Percentiles rank a stretch among this genome's conserved stretches.
Conservation (phyloP, 208 protist genomes). For the Trypanosoma avium region DNA sequence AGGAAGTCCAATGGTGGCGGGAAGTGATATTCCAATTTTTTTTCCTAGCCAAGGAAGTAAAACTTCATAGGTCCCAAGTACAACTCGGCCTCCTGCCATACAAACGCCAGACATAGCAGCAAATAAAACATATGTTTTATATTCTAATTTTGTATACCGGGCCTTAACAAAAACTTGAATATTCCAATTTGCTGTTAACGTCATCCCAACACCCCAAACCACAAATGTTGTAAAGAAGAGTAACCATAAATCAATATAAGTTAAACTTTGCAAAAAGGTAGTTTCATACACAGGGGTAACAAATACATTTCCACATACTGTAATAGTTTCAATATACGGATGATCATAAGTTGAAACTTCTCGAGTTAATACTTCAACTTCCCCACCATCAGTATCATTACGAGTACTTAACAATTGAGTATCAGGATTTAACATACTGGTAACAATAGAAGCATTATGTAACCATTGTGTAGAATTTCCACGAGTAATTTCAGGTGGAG, state of each 20-base stretch:
- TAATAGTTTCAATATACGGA: slow-evolving; percentile 45
- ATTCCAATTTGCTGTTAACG: slow-evolving; percentile 50
- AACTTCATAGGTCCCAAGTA: slow-evolving; percentile 41
- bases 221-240: slow-evolving; percentile 45
- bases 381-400: background rate
- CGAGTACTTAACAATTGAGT: background rate
- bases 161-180: slow-evolving; percentile 44
- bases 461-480: background rate
- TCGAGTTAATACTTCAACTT: slow-evolving; percentile 4
- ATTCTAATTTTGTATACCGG: slow-evolving; percentile 29
- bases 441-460: slow-evolving; percentile 3
- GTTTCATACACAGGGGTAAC: slow-evolving; percentile 52
- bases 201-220: slow-evolving; percentile 53
- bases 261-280: slow-evolving; percentile 45
- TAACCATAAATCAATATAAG: slow-evolving; percentile 52
- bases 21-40: background rate
- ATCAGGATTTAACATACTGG: background rate
- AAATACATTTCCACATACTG: slow-evolving; percentile 51
- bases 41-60: background rate
- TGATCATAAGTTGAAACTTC: slow-evolving; percentile 35
- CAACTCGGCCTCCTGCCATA: slow-evolving; percentile 41
- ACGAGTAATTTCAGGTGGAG: background rate
- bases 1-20: slow-evolving; percentile 5
- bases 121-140: slow-evolving; percentile 55
- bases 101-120: slow-evolving; percentile 43